Evolutionary conservation across 352 stramenopile species (phyloP).

Genomic region (Phytopythium sindhum): DNA sequence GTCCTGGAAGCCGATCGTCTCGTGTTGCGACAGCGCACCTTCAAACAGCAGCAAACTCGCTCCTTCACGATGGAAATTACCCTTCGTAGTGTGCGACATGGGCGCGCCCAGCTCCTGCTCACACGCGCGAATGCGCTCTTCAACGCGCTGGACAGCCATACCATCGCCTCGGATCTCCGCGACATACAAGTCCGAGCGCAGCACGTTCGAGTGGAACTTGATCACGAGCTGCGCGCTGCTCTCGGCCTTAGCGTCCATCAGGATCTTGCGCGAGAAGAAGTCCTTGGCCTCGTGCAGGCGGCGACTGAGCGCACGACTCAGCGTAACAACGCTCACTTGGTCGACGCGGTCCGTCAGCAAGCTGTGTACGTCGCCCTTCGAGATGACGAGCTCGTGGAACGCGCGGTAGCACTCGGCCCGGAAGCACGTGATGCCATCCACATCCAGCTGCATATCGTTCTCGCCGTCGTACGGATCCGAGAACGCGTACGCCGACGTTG

Average conservation of each 20-base stretch:
- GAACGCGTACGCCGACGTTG: slow-evolving; percentile 43
- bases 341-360: slow-evolving; percentile 47
- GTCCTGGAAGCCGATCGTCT: slow-evolving; percentile 66
- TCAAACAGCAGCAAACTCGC: slow-evolving; percentile 72
- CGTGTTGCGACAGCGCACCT: slow-evolving; percentile 53
- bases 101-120: slow-evolving; percentile 66
- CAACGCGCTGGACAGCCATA: slow-evolving; percentile 51
- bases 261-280: slow-evolving; percentile 69
- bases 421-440: slow-evolving; percentile 39
- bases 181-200: slow-evolving; percentile 69
- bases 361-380: slow-evolving; percentile 51
- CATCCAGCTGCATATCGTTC: slow-evolving; percentile 63
- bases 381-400: slow-evolving; percentile 60
- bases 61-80: slow-evolving; percentile 56
- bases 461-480: slow-evolving; percentile 50
- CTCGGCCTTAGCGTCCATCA: slow-evolving; percentile 41
- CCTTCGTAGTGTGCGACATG: slow-evolving; percentile 34
- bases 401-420: slow-evolving; percentile 63
- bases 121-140: slow-evolving; percentile 58
- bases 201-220: slow-evolving; percentile 53
- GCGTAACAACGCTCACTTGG: slow-evolving; percentile 58
- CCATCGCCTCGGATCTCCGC: slow-evolving; percentile 66
- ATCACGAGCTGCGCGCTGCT: slow-evolving; percentile 30
- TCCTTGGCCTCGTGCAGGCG: slow-evolving; percentile 48
- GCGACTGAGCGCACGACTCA: slow-evolving; percentile 69